Percentiles rank a stretch among this genome's conserved stretches.
Conservation (phyloP, 768 basidiomycete genomes). For the Boletus vinaceobasis region DNA sequence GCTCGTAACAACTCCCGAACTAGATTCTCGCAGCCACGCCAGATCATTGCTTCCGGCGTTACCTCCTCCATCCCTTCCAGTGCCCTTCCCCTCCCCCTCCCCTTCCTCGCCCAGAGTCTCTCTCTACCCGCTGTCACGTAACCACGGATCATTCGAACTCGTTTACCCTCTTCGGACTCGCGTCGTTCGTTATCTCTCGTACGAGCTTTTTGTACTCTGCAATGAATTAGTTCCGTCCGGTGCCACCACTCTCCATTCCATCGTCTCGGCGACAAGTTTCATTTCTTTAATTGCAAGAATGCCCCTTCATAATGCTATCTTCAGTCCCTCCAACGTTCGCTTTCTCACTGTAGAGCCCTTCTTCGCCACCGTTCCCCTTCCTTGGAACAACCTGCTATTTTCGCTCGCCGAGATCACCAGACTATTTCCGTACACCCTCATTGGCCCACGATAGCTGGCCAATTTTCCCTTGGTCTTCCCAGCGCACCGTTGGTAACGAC, state of each 20-base stretch:
- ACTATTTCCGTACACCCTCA: conserved; percentile 5
- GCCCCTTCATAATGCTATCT: conserved; percentile 6
- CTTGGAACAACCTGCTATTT: conserved; percentile 9
- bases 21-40: conserved; percentile 13
- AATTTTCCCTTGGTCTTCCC: not conserved
- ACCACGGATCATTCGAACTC: conserved; percentile 7
- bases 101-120: not conserved
- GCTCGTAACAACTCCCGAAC: conserved; percentile 10
- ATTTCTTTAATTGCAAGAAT: not conserved
- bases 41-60: conserved; percentile 12
- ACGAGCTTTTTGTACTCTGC: not conserved
- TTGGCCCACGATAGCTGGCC: conserved; percentile 9
- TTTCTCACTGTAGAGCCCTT: conserved; percentile 16
- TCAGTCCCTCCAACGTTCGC: not conserved
- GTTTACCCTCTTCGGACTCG: not conserved
- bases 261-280: not conserved
- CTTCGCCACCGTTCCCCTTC: conserved; percentile 5
- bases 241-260: conserved; percentile 1
- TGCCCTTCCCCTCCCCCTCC: not conserved
- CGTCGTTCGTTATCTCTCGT: not conserved
- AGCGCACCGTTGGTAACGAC: not conserved
- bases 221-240: conserved; percentile 17
- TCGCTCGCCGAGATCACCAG: conserved; percentile 16
- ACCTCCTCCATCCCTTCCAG: not conserved
- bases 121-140: conserved; percentile 1